phyloP scores from a whole-genome alignment of 441 rosid species.

The Populus hybrid region DNA sequence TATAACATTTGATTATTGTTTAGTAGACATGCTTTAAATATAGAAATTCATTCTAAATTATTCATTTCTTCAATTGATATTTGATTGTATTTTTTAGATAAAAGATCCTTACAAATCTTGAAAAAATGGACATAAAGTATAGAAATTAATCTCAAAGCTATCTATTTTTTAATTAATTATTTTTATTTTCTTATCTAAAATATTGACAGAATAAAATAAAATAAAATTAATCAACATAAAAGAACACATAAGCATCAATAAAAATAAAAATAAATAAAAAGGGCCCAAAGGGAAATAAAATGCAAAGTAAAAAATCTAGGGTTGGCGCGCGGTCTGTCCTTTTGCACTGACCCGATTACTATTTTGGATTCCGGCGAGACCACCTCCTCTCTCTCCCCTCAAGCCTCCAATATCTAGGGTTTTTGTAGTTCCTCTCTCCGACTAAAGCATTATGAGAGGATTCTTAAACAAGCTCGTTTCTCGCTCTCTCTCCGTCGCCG shows the following conservation, averaged over 20 bases:
- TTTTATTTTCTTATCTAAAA: not conserved
- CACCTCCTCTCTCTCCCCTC: not conserved
- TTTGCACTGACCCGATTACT: constrained; percentile 18
- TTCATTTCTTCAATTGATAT: not conserved
- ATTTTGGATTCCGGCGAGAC: constrained; percentile 13
- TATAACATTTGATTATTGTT: not conserved
- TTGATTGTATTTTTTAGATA: not conserved
- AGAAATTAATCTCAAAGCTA: too few species aligned
- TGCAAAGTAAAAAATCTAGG: not conserved
- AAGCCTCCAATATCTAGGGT: constrained; percentile 19
- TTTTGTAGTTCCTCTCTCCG: not conserved
- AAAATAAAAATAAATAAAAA: too few species aligned
- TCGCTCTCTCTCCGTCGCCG: constrained; percentile 78
- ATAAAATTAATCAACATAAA: not conserved
- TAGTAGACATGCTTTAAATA: not conserved
- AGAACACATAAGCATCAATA: not conserved
- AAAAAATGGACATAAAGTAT: not conserved
- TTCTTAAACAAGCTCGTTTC: constrained; percentile 67
- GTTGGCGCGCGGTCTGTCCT: not conserved
- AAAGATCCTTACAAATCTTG: too few species aligned
- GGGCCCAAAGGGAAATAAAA: too few species aligned
- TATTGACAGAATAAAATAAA: not conserved
- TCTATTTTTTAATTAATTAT: too few species aligned
- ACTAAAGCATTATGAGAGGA: constrained; percentile 59
- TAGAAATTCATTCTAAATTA: not conserved